phyloP scores from a whole-genome alignment of 2,329 filamentous ascomycete species.

The Neopestalotiopsis clavispora region DNA sequence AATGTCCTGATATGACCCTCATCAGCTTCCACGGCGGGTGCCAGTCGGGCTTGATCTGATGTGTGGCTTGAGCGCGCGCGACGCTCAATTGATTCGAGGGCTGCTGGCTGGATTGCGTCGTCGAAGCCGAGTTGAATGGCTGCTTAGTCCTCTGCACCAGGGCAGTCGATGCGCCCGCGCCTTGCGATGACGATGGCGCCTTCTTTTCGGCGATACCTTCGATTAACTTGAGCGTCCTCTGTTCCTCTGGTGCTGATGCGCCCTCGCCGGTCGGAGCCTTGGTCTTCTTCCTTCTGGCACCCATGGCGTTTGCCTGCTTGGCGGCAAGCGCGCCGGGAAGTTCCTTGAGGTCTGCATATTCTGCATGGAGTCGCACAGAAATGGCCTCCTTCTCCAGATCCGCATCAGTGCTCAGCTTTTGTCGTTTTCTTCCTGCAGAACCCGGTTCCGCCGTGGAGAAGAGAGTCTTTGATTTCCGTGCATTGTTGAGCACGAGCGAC shows the following conservation, averaged over 20 bases:
- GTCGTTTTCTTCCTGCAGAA: slow-evolving; percentile 31
- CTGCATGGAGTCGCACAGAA: slow-evolving; percentile 36
- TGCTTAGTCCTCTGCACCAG: slow-evolving; percentile 40
- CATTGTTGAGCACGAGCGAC: slow-evolving; percentile 34
- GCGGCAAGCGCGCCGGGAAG: slow-evolving; percentile 39
- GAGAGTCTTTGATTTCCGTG: slow-evolving; percentile 34
- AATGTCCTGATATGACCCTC: slow-evolving; percentile 93
- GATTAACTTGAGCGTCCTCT: slow-evolving; percentile 68
- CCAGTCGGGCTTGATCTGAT: slow-evolving; percentile 82
- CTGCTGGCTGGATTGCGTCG: slow-evolving; percentile 24
- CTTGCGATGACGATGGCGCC: slow-evolving; percentile 21
- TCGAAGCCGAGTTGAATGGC: slow-evolving; percentile 23
- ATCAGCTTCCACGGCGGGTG: slow-evolving; percentile 98
- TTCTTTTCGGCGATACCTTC: slow-evolving; percentile 58
- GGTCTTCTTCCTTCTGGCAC: slow-evolving; percentile 33
- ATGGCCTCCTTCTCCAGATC: slow-evolving; percentile 35
- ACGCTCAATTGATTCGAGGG: slow-evolving; percentile 30
- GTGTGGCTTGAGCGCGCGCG: slow-evolving; percentile 41
- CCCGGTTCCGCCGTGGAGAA: slow-evolving; percentile 29
- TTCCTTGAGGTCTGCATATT: slow-evolving; percentile 35
- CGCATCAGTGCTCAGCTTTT: slow-evolving; percentile 30
- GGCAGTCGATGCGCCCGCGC: slow-evolving; percentile 37
- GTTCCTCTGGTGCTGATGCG: slow-evolving; percentile 36
- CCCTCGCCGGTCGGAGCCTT: slow-evolving; percentile 29
- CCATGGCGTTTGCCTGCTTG: slow-evolving; percentile 39